Percentiles rank a stretch among this genome's conserved stretches.
These are phyloP conservation scores for Quercus ilex DNA, from an alignment of 306 rosid genomes.

Conservation along the genomic window DNA sequence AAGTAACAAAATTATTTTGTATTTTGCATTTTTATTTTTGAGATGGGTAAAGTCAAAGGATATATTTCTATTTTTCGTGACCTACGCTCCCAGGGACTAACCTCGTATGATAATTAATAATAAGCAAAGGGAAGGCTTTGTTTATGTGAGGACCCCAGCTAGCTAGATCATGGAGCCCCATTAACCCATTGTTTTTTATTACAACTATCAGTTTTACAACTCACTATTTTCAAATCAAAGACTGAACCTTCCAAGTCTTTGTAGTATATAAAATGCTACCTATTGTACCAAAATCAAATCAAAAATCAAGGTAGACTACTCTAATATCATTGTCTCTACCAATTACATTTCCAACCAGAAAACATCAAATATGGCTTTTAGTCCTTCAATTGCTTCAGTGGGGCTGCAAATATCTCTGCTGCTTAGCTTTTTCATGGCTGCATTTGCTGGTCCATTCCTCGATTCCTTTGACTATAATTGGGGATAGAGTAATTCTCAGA, in stretches of 20 bases:
- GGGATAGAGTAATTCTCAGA: slow-evolving; percentile 25
- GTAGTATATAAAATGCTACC: not conserved
- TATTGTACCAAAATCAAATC: not conserved
- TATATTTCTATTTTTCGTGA: no score
- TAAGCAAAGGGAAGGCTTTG: not conserved
- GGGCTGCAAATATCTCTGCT: not conserved
- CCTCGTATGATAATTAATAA: not conserved
- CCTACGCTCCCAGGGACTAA: no score
- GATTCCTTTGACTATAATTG: slow-evolving; percentile 24
- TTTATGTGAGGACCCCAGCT: not conserved
- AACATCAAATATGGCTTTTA: not conserved
- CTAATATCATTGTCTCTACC: not conserved
- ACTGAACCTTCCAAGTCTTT: not conserved
- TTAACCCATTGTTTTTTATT: not conserved
- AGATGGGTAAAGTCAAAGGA: no score
- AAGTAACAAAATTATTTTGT: no score
- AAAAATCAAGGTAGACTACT: not conserved
- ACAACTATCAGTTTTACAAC: not conserved
- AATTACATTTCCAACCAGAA: not conserved
- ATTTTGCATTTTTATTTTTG: no score
- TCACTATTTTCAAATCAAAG: not conserved
- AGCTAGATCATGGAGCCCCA: not conserved
- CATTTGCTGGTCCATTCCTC: slow-evolving; percentile 19
- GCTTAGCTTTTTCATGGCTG: slow-evolving; percentile 6
- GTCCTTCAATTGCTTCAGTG: slow-evolving; percentile 2